These are phyloP conservation scores for Talaromyces sp. DNA, from an alignment of 2,329 filamentous ascomycete species.

Conservation along the genomic window DNA sequence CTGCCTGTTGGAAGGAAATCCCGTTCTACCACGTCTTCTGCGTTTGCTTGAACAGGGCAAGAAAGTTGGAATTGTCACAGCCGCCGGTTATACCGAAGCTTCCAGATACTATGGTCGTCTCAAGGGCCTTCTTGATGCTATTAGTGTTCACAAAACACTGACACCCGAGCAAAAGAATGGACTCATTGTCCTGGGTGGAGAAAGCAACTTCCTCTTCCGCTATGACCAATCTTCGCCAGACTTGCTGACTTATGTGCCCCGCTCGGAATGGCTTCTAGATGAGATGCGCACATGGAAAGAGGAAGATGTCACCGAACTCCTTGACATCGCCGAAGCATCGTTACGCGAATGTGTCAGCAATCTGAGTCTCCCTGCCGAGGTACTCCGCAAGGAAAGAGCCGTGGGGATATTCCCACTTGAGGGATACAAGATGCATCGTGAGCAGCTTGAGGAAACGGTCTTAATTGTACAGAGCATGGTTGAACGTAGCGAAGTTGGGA, in stretches of 20 bases:
- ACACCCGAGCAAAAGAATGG: slow-evolving; percentile 65
- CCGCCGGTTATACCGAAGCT: slow-evolving; percentile 87
- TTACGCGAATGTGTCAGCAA: slow-evolving; percentile 75
- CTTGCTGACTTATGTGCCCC: slow-evolving; percentile 60
- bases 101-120: slow-evolving; percentile 81
- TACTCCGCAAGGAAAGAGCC: slow-evolving; percentile 84
- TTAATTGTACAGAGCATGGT: slow-evolving; percentile 89
- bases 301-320: slow-evolving; percentile 68
- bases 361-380: slow-evolving; percentile 70
- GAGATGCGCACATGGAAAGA: slow-evolving; percentile 51
- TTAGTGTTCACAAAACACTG: slow-evolving; percentile 58
- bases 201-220: slow-evolving; percentile 91
- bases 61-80: slow-evolving; percentile 91
- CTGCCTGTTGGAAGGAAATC: slow-evolving; percentile 68
- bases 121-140: slow-evolving; percentile 77
- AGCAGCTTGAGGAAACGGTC: slow-evolving; percentile 92
- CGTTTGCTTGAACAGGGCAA: slow-evolving; percentile 72
- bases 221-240: slow-evolving; percentile 62
- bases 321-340: slow-evolving; percentile 83
- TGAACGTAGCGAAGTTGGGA: slow-evolving; percentile 68
- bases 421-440: slow-evolving; percentile 67
- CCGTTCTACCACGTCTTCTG: slow-evolving; percentile 64
- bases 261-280: slow-evolving; percentile 55
- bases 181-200: slow-evolving; percentile 88
- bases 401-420: slow-evolving; percentile 69